phyloP scores from a whole-genome alignment of 306 rosid species.

The Prunus campanulata region DNA sequence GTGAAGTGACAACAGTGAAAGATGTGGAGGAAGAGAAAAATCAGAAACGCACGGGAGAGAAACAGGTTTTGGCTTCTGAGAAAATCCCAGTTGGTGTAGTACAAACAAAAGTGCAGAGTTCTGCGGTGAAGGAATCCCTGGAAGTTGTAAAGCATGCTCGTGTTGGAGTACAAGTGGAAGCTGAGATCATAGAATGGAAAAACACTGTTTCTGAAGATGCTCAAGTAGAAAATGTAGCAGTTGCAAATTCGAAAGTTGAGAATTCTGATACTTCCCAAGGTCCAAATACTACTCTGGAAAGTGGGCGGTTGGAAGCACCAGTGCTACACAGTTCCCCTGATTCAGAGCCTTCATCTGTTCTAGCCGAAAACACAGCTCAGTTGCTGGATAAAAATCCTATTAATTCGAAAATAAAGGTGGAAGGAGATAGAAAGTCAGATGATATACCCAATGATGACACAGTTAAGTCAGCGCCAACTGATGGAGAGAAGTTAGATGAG shows the following conservation, averaged over 20 bases:
- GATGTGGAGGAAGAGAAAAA: slow-evolving; percentile 35
- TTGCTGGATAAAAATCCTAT: slow-evolving; percentile 31
- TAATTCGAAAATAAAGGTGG: slow-evolving; percentile 18
- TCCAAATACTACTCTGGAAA: slow-evolving; percentile 13
- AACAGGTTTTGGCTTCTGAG: slow-evolving; percentile 26
- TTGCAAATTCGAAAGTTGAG: slow-evolving; percentile 32
- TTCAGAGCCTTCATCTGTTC: slow-evolving; percentile 25
- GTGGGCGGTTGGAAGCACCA: slow-evolving; percentile 28
- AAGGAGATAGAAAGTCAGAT: slow-evolving; percentile 33
- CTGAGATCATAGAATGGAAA: slow-evolving; percentile 32
- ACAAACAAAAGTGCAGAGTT: slow-evolving; percentile 22
- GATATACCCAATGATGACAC: slow-evolving; percentile 28
- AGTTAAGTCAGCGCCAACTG: slow-evolving; percentile 34
- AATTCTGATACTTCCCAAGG: slow-evolving; percentile 29
- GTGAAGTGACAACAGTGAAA: slow-evolving; percentile 29
- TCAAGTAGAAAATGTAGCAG: slow-evolving; percentile 38
- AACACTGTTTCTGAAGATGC: slow-evolving; percentile 26
- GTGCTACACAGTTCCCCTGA: slow-evolving; percentile 29
- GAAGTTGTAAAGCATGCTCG: slow-evolving; percentile 31
- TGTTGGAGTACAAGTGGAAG: slow-evolving; percentile 32
- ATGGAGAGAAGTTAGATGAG: slow-evolving; percentile 70
- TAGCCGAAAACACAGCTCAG: slow-evolving; percentile 32
- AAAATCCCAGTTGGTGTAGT: slow-evolving; percentile 21
- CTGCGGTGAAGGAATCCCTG: slow-evolving; percentile 23
- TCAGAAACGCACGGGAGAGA: slow-evolving; percentile 34